A percentile compares a stretch with the other conserved stretches of the same genome.
Conservation (phyloP, 495 filamentous ascomycete genomes). For the Penicillium longicatenatum region DNA sequence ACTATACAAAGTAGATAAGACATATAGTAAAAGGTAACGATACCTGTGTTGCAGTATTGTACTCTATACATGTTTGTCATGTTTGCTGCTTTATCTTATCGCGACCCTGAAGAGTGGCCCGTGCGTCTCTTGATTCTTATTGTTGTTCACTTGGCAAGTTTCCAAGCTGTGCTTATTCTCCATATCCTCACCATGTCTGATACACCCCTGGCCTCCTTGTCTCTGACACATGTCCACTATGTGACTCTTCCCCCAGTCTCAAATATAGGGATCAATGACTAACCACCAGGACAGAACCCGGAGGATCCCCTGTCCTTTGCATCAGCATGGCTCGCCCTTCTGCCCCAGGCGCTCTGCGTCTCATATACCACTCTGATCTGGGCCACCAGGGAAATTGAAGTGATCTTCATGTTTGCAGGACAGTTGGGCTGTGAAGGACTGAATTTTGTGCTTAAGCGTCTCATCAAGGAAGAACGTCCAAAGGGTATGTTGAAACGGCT, state of each 20-base stretch:
- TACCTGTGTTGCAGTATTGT: not conserved
- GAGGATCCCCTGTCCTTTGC: constrained; percentile 79
- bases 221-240: constrained; percentile 95
- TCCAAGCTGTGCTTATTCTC: not conserved
- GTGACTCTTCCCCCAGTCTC: constrained; percentile 48
- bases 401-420: constrained; percentile 85
- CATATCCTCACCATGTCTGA: constrained; percentile 55
- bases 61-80: not conserved
- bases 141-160: not conserved
- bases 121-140: constrained; percentile 2
- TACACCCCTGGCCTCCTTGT: constrained; percentile 80
- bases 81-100: not conserved
- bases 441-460: constrained; percentile 86
- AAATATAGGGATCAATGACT: constrained; percentile 6
- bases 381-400: constrained; percentile 87
- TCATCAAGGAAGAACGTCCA: constrained; percentile 90
- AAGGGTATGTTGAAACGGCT: constrained; percentile 51
- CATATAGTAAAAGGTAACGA: not conserved
- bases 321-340: constrained; percentile 89
- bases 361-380: constrained; percentile 87
- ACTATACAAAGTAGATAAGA: not conserved
- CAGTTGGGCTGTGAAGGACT: constrained; percentile 93
- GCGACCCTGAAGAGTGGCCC: not conserved
- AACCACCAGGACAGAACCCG: constrained; percentile 70
- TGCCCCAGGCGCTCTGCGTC: constrained; percentile 87